Conservation (phyloP, 2,329 filamentous ascomycete species). For the Amphichorda felina region DNA sequence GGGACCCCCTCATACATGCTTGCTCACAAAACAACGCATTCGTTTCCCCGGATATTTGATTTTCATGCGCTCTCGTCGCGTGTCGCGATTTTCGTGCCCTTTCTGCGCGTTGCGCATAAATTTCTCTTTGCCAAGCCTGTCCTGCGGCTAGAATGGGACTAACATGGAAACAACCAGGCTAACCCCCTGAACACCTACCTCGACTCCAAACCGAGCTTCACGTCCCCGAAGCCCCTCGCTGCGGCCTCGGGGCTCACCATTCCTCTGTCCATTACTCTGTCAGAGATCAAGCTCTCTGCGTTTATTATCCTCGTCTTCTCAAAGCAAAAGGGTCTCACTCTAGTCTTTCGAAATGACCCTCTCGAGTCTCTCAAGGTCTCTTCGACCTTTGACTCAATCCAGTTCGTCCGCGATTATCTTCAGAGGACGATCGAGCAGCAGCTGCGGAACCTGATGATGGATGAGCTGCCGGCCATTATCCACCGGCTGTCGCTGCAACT, state of each 20-base stretch:
- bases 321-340: constrained; percentile 88
- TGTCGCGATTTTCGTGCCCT: not conserved
- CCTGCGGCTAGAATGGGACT: too few relatives aligned
- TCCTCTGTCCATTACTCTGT: constrained; percentile 91
- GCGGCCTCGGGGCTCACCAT: constrained; percentile 90
- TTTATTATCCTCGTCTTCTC: constrained; percentile 98
- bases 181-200: constrained; percentile 96
- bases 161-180: constrained; percentile 49
- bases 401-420: constrained; percentile 93
- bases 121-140: not conserved
- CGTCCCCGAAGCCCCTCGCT: constrained; percentile 83
- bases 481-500: constrained; percentile 80
- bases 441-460: constrained; percentile 89
- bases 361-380: constrained; percentile 97
- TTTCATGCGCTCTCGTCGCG: not conserved
- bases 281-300: constrained; percentile 87
- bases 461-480: constrained; percentile 92
- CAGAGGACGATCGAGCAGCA: constrained; percentile 94
- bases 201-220: constrained; percentile 81
- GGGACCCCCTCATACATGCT: too few relatives aligned
- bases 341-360: constrained; percentile 96
- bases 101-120: not conserved
- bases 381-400: constrained; percentile 97
- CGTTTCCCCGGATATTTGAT: not conserved
- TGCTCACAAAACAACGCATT: too few relatives aligned